Conservation (phyloP, 1,284 basidiomycete genomes). For the Malassezia vespertilionis region DNA sequence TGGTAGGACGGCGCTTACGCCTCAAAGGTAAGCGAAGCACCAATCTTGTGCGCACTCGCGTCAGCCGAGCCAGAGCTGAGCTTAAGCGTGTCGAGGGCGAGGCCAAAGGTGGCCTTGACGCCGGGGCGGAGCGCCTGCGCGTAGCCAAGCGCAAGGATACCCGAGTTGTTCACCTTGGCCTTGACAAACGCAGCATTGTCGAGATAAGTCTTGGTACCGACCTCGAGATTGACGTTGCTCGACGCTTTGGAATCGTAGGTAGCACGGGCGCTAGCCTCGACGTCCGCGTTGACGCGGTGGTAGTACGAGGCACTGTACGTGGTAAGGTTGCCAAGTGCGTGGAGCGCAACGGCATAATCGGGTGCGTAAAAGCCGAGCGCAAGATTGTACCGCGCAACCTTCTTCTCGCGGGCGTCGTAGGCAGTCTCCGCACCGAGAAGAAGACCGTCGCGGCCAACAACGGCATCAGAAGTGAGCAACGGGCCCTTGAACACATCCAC, state of each 20-base stretch:
- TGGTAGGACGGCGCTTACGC: conserved; percentile 27
- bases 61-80: conserved; percentile 34
- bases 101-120: conserved; percentile 82
- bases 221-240: conserved; percentile 80
- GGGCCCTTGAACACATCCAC: conserved; percentile 97
- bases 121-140: conserved; percentile 56
- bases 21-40: conserved; percentile 54
- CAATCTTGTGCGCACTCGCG: conserved; percentile 54
- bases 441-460: conserved; percentile 93
- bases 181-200: conserved; percentile 86
- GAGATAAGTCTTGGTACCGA: conserved; percentile 80
- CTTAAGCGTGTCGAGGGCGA: conserved; percentile 47
- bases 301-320: conserved; percentile 95
- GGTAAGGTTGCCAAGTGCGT: conserved; percentile 87
- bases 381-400: conserved; percentile 79
- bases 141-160: conserved; percentile 44
- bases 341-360: conserved; percentile 89
- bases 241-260: conserved; percentile 83
- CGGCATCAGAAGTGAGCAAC: conserved; percentile 77
- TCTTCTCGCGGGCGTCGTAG: conserved; percentile 91
- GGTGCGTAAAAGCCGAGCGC: conserved; percentile 90
- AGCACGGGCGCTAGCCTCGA: conserved; percentile 81
- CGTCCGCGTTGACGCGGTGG: conserved; percentile 86
- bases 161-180: conserved; percentile 93
- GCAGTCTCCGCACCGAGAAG: conserved; percentile 88